Base-by-base conservation (phyloP, 2,329 filamentous ascomycete species). In the Ascochyta koolunga region DNA sequence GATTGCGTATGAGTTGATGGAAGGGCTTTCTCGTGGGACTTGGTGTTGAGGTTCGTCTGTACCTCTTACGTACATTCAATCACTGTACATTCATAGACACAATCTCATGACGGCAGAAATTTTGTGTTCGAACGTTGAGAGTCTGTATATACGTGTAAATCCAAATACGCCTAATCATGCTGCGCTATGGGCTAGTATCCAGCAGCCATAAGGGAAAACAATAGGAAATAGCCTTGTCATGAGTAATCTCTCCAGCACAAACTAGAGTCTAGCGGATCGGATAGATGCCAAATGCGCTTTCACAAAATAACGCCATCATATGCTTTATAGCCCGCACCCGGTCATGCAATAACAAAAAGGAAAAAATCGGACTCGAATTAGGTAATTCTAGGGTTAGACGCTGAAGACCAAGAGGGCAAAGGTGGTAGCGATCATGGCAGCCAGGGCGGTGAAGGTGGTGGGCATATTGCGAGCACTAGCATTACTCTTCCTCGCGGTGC, bases 401-500 rank as follows among this genome's bases (percentile, higher is more conserved):
- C 51, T 39, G 19, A 42, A 45, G 36, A 31, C 51, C 36, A 54
- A 4, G 7, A 54, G 35, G 18, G 29, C 33, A 27, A 56, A 45
- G 5, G 47, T 63, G 9, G 61, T 59, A 13, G 62, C 18, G 8
- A 59, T 32, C 21, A 56, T 50, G 19, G 54, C 50, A 7, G 37
- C 35, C n/a, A 58, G 47, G 13, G 62, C 62, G 11, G 55, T 56
- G 43, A 42, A 48, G 31, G 57, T 46, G 10, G 60, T 52, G 18
- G 48, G 35, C 11, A 48, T 38, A 21, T 36, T 57, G 22, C 57
- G 50, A 37, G 59, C 56, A 52, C 60, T 58, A 27, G 62, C 60
- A 48, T 54, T 70, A 53, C 67, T 71, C 56, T 69, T 71, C 55
- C 65, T 56, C 40, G 61, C 63, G 37, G 65, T 65, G 15, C 61